phyloP scores from a whole-genome alignment of 139 green algal species.

The Chlamydomonas applanata region DNA sequence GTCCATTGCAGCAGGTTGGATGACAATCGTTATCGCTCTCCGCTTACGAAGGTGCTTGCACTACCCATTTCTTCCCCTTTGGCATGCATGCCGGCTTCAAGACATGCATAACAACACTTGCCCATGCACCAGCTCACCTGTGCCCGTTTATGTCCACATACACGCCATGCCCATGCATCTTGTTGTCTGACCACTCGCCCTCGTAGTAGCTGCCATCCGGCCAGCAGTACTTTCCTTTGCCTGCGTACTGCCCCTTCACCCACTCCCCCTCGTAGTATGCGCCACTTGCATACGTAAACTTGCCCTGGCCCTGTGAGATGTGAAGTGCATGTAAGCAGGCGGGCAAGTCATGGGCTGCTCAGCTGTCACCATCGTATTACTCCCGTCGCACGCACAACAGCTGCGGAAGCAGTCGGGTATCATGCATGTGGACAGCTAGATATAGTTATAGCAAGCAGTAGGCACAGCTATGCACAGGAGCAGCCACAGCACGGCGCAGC shows the following conservation, averaged over 20 bases:
- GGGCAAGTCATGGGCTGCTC: too few species aligned
- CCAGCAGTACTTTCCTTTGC: constrained; percentile 51
- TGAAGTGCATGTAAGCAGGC: neutral
- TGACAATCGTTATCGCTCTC: neutral
- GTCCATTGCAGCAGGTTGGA: neutral
- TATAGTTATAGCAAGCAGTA: too few species aligned
- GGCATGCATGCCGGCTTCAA: neutral
- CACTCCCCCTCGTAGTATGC: constrained; percentile 38
- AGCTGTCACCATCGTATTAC: too few species aligned
- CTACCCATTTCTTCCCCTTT: neutral
- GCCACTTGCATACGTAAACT: constrained; percentile 34
- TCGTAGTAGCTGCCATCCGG: constrained; percentile 34
- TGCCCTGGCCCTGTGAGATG: constrained; percentile 14
- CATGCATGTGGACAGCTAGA: too few species aligned
- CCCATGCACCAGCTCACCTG: constrained; percentile 24
- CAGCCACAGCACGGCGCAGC: too few species aligned
- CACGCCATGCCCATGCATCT: constrained; percentile 46
- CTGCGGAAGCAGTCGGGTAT: too few species aligned
- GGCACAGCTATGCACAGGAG: too few species aligned
- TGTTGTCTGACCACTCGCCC: constrained; percentile 47
- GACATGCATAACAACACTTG: neutral
- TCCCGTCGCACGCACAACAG: too few species aligned
- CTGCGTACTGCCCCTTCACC: constrained; percentile 53
- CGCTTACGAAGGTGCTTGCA: neutral
- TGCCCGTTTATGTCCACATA: constrained; percentile 37